Percentiles rank a stretch among this genome's conserved stretches.
phyloP scores from a whole-genome alignment of 2,329 filamentous ascomycete genomes.

The Hypoxylon sp. region DNA sequence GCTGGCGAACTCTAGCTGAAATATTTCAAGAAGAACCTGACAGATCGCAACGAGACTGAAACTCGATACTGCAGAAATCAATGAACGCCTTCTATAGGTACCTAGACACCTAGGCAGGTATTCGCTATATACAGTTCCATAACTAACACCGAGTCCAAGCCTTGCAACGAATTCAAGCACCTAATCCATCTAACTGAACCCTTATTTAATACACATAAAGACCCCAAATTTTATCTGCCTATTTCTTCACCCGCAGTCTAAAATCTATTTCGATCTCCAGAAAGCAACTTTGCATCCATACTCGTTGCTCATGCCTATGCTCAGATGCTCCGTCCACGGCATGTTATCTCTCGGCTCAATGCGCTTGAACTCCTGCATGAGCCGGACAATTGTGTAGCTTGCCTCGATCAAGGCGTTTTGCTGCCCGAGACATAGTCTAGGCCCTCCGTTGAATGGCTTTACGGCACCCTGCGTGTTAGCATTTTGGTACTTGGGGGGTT shows the following conservation, averaged over 20 bases:
- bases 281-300: constrained; percentile 19
- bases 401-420: constrained; percentile 37
- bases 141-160: neutral
- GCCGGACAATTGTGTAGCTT: constrained; percentile 32
- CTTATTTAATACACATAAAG: neutral
- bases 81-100: neutral
- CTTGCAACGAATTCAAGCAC: neutral
- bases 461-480: neutral
- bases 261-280: constrained; percentile 1
- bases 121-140: neutral
- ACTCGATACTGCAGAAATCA: neutral
- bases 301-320: constrained; percentile 12
- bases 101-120: neutral
- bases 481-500: neutral
- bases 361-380: constrained; percentile 34
- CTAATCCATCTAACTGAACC: neutral
- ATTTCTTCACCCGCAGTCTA: neutral
- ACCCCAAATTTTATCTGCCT: neutral
- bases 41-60: neutral
- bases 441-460: constrained; percentile 53
- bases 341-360: constrained; percentile 24
- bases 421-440: constrained; percentile 51
- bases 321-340: constrained; percentile 10
- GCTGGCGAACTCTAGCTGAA: too few relatives aligned
- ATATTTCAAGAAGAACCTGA: too few relatives aligned